Percentiles rank a stretch among this genome's conserved stretches.
These are phyloP conservation scores for Papiliotrema terrestris DNA, from an alignment of 1,284 basidiomycete species.

Conservation along the genomic window DNA sequence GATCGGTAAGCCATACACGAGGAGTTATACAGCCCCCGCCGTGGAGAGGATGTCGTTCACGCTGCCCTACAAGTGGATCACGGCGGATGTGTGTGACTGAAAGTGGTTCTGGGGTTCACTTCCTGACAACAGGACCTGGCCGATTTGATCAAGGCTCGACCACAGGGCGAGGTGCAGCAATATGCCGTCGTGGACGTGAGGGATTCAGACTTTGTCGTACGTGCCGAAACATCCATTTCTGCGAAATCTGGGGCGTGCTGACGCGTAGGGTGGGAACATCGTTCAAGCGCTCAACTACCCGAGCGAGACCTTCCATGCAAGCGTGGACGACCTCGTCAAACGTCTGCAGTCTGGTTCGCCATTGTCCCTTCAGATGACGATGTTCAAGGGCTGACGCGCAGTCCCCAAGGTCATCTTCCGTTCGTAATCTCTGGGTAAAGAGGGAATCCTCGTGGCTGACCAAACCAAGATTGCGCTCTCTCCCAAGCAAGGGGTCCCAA, in stretches of 20 bases:
- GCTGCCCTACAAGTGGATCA: slow-evolving; percentile 43
- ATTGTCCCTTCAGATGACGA: background rate
- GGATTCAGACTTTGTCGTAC: slow-evolving; percentile 46
- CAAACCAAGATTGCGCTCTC: slow-evolving; percentile 41
- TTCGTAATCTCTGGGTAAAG: slow-evolving; percentile 14
- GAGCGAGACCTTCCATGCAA: slow-evolving; percentile 37
- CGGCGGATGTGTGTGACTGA: slow-evolving; percentile 29
- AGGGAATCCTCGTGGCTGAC: background rate
- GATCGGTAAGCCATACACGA: background rate
- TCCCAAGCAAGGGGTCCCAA: slow-evolving; percentile 48
- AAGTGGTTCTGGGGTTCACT: background rate
- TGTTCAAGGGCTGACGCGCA: slow-evolving; percentile 5
- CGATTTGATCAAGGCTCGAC: slow-evolving; percentile 38
- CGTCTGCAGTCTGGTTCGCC: slow-evolving; percentile 32
- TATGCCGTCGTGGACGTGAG: slow-evolving; percentile 47
- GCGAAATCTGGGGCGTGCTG: background rate
- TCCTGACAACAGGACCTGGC: slow-evolving; percentile 37
- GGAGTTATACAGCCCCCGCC: background rate
- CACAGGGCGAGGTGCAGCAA: slow-evolving; percentile 22
- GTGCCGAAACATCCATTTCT: slow-evolving; percentile 4
- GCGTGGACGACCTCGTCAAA: slow-evolving; percentile 38
- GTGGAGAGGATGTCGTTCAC: slow-evolving; percentile 34
- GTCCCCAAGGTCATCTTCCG: slow-evolving; percentile 48
- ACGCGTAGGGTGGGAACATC: slow-evolving; percentile 48
- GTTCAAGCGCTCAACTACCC: slow-evolving; percentile 43